Base-by-base conservation (phyloP, 352 stramenopile species). In the Thraustotheca clavata region DNA sequence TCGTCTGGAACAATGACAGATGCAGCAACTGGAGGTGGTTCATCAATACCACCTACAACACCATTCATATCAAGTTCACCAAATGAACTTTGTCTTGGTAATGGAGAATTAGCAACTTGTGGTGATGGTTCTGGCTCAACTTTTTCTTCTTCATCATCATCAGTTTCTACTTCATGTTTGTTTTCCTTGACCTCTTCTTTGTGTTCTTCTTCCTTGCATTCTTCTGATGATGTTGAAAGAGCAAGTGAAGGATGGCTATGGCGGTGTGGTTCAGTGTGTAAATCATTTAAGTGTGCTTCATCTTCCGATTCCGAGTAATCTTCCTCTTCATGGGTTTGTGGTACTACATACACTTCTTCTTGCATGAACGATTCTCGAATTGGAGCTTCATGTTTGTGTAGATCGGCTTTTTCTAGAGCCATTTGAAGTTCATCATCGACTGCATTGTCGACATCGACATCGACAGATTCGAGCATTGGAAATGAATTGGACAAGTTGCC, bases 261-360 rank as follows among this genome's bases (percentile, higher is more conserved):
- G 24, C 24, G 43, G 24, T 24, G 2, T 2, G 39, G 39, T 4
- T 47, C 38, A 12, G 20, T 29, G 2, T 26, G n/a, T 47, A 18
- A 31, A 39, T 65, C 41, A 26, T 52, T 55, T 5, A 46, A 46
- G 24, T 65, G 50, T 38, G 29, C 35, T 4, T 65, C 57, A 22
- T 54, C 57, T 22, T 65, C 57, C 22, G 57, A 65, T 35, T 65
- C 57, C 41, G 57, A 65, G 36, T 65, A 65, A 26, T 65, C 57
- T 36, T 54, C 35, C 4, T 65, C 57, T 22, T 65, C 57, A 16
- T 35, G 35, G 4, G 57, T 38, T 22, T 40, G 57, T n/a, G 35
- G 57, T 22, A 65, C 57, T 22, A 65, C 57, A 6, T 57, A 33
- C 7, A 65, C 57, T 5, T 38, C 57, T 18, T 65, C 35, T 34